These are phyloP conservation scores for Cnidoscolus chayamansa DNA, from an alignment of 441 rosid genomes.

Conservation along the genomic window DNA sequence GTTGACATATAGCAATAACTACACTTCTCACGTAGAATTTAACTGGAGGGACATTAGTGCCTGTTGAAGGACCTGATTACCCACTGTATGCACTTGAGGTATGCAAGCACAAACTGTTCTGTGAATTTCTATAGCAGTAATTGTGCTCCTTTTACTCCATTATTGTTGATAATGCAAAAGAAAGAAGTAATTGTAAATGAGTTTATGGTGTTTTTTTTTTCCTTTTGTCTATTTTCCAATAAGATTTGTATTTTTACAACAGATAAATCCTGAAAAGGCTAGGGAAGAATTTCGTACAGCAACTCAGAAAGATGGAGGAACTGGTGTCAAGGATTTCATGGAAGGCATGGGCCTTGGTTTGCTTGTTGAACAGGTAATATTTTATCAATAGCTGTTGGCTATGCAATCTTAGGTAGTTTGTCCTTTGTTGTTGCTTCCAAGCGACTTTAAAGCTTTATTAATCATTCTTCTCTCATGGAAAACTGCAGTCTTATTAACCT, in stretches of 20 bases:
- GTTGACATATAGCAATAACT: background rate
- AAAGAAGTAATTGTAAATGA: background rate
- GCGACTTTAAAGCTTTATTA: background rate
- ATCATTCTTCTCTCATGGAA: background rate
- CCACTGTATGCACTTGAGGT: constrained; percentile 92
- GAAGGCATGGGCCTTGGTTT: constrained; percentile 97
- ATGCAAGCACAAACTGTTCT: constrained; percentile 21
- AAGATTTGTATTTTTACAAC: constrained; percentile 35
- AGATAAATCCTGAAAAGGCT: constrained; percentile 88
- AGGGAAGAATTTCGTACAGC: constrained; percentile 82
- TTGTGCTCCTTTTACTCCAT: constrained; percentile 14
- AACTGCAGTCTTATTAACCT: background rate
- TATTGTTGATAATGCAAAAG: constrained; percentile 7
- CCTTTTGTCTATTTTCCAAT: constrained; percentile 6
- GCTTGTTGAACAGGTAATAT: constrained; percentile 77
- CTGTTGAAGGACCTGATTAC: constrained; percentile 81
- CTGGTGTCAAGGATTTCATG: constrained; percentile 84
- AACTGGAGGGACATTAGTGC: constrained; percentile 75
- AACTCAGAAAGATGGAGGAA: constrained; percentile 62
- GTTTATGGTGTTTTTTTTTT: constrained; percentile 9
- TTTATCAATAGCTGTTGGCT: constrained; percentile 9
- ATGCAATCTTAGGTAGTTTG: background rate
- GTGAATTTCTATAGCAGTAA: constrained; percentile 5
- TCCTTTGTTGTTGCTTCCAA: background rate
- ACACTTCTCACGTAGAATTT: constrained; percentile 48